Conservation (phyloP, 495 filamentous ascomycete species). For the Geoglossum glabrum region DNA sequence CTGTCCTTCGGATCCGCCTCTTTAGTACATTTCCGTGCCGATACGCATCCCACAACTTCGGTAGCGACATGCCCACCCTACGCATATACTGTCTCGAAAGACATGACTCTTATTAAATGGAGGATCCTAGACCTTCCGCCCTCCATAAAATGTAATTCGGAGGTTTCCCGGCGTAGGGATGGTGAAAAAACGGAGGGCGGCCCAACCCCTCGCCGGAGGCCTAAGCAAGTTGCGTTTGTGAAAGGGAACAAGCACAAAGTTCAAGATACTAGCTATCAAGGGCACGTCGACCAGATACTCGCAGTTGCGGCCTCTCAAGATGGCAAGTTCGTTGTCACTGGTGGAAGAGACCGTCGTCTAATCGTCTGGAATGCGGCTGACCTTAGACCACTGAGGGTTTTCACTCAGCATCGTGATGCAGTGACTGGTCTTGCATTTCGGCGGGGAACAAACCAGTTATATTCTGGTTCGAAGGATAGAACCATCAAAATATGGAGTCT, state of each 20-base stretch:
- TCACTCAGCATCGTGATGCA: conserved; percentile 78
- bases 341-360: conserved; percentile 59
- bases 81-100: conserved; percentile 73
- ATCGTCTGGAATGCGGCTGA: conserved; percentile 71
- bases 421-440: conserved; percentile 73
- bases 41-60: conserved; percentile 56
- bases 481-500: conserved; percentile 81
- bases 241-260: conserved; percentile 42
- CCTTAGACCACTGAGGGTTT: conserved; percentile 58
- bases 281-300: conserved; percentile 58
- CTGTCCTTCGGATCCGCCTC: conserved; percentile 41
- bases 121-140: conserved; percentile 29
- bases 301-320: conserved; percentile 70
- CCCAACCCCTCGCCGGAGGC: conserved; percentile 44
- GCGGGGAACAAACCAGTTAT: conserved; percentile 78
- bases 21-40: conserved; percentile 51
- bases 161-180: conserved; percentile 18
- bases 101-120: conserved; percentile 74
- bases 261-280: conserved; percentile 41
- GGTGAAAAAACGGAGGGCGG: conserved; percentile 39
- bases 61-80: conserved; percentile 60
- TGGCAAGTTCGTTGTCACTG: conserved; percentile 79
- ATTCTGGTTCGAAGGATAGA: conserved; percentile 69
- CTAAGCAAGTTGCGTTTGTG: conserved; percentile 45
- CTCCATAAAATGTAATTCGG: conserved; percentile 30